A percentile compares a stretch with the other conserved stretches of the same genome.
Evolutionary conservation across 2,329 filamentous ascomycete species (phyloP).

Genomic region (Cladosporium oxysporum): DNA sequence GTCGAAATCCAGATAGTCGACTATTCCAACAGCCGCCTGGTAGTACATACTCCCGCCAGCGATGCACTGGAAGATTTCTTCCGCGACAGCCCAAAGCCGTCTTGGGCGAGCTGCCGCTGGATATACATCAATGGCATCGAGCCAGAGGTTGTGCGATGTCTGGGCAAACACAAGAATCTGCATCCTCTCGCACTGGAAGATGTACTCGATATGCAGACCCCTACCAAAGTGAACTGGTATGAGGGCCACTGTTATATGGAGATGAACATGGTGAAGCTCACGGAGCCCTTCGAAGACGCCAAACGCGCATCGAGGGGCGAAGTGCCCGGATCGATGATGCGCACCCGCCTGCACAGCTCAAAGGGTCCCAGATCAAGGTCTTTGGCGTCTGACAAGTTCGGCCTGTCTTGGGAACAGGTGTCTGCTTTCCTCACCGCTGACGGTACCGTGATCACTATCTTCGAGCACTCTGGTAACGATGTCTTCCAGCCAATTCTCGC

Average conservation of each 20-base stretch:
- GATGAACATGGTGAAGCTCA: slow-evolving; percentile 51
- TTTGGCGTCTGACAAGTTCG: slow-evolving; percentile 25
- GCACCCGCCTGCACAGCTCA: background rate
- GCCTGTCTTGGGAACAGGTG: slow-evolving; percentile 80
- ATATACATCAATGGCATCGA: slow-evolving; percentile 91
- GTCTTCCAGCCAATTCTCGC: slow-evolving; percentile 60
- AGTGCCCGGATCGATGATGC: background rate
- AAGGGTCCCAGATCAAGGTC: slow-evolving; percentile 17
- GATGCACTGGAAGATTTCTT: slow-evolving; percentile 69
- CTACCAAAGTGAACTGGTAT: slow-evolving; percentile 89
- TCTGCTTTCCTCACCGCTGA: slow-evolving; percentile 84
- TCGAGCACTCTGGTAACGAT: slow-evolving; percentile 82
- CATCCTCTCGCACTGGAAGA: slow-evolving; percentile 87
- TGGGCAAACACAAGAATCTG: slow-evolving; percentile 74
- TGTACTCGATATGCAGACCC: slow-evolving; percentile 76
- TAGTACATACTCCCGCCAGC: slow-evolving; percentile 72
- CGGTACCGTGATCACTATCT: slow-evolving; percentile 89
- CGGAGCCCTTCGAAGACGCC: slow-evolving; percentile 19
- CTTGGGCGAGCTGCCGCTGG: slow-evolving; percentile 82
- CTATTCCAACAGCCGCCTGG: slow-evolving; percentile 64
- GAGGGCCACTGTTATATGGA: slow-evolving; percentile 52
- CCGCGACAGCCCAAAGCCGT: slow-evolving; percentile 57
- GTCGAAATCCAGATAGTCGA: slow-evolving; percentile 87
- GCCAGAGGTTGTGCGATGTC: slow-evolving; percentile 81
- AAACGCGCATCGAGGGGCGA: background rate